phyloP scores from a whole-genome alignment of 345 rosid species.

The Orychophragmus violaceus region DNA sequence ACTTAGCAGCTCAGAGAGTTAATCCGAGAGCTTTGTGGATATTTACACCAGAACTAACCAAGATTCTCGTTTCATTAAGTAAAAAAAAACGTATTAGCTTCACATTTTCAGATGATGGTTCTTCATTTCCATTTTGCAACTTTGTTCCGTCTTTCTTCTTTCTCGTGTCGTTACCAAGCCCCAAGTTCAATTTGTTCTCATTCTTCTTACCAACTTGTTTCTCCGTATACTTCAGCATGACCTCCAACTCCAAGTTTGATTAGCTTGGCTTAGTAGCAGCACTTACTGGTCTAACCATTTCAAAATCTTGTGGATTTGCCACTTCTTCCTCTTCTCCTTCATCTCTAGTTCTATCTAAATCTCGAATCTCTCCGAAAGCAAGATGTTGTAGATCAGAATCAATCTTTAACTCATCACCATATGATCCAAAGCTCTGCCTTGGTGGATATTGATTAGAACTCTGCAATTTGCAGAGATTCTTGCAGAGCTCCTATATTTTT shows the following conservation, averaged over 20 bases:
- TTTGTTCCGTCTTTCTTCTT: conserved; percentile 48
- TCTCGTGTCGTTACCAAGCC: conserved; percentile 28
- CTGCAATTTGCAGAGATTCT: conserved; percentile 81
- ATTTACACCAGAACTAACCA: conserved; percentile 68
- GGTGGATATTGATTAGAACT: conserved; percentile 81
- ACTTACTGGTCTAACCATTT: conserved; percentile 36
- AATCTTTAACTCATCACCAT: conserved; percentile 84
- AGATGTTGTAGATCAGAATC: conserved; percentile 78
- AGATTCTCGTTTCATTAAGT: conserved; percentile 69
- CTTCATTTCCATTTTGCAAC: conserved; percentile 45
- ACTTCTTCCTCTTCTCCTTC: conserved; percentile 34
- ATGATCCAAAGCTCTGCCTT: conserved; percentile 65
- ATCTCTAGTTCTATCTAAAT: conserved; percentile 46
- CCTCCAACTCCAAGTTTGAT: conserved; percentile 30
- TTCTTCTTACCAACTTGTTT: conserved; percentile 37
- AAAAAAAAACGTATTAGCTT: conserved; percentile 67
- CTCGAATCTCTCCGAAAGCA: conserved; percentile 57
- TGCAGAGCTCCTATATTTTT: conserved; percentile 71
- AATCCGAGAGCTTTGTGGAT: conserved; percentile 63
- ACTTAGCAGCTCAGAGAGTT: conserved; percentile 62
- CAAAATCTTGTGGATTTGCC: conserved; percentile 38
- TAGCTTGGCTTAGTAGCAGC: conserved; percentile 39
- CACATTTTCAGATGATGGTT: conserved; percentile 36
- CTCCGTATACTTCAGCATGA: conserved; percentile 22
- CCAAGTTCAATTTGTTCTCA: conserved; percentile 36